Base-by-base conservation (phyloP, 805 yeast species). In the Candida suzukii region DNA sequence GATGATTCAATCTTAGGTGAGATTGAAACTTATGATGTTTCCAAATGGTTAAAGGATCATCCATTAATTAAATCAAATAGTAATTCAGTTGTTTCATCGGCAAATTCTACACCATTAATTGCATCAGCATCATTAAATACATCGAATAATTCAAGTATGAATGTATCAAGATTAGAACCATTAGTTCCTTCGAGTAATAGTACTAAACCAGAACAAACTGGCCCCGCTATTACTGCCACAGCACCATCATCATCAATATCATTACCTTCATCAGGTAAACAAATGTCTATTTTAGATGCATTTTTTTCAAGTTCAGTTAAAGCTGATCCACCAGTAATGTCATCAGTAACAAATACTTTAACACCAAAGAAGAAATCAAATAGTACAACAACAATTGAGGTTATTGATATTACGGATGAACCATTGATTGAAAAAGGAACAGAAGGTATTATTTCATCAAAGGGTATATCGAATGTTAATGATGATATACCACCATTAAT, bases 1-100 rank as follows among this genome's bases (percentile, higher is more conserved):
- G 73, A 73, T 4, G 59, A 63, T 2, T 71, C 63, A 2, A 68
- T 76, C 12, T 67, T 87, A 27, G 96, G 96, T 1, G 66, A 58
- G 25, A 58, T 49, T n/a, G 52, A 67, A 27, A 49, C 52, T 2
- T 60, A 53, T 25, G 61, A 61, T 37, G 40, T 51, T 34, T 41
- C 44, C 19, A 43, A 46, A 30, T 52, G 48, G 30, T n/a, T 46
- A 21, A 39, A 38, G 18, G 47, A 44, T 4, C 38, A 46, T 25
- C 53, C 51, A 16, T 25, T 44, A 10, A 16, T n/a, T 8, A 46
- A 33, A 19, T 21, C 21, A 25, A 28, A 17, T 22, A 31, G 16
- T 20, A 17, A 26, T 21, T 27, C 35, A 24, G 35, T 31, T 6
- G 19, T 10, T 5, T 25, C 22, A 5, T 14, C 34, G 14, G 19